A percentile compares a stretch with the other conserved stretches of the same genome.
Evolutionary conservation across 257 asterid species (phyloP).

Genomic region (Leptodermis oblonga): DNA sequence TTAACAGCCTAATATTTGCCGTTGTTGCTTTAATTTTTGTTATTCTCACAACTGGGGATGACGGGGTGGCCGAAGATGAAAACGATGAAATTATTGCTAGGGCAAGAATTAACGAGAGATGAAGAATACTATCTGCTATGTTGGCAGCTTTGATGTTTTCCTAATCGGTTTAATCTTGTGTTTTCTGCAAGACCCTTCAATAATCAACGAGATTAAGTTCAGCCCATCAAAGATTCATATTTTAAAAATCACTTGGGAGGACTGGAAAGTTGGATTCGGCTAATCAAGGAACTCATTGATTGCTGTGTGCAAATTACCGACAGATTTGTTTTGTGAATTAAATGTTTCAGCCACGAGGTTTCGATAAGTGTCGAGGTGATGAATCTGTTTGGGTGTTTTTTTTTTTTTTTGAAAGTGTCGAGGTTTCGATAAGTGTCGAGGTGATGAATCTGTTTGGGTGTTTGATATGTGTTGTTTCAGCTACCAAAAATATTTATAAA

Average conservation of each 20-base stretch:
- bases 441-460: too few species aligned
- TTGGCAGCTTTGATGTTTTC: slow-evolving; percentile 77
- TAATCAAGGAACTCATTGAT: slow-evolving; percentile 77
- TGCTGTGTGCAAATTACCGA: slow-evolving; percentile 87
- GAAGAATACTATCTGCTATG: slow-evolving; percentile 46
- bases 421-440: too few species aligned
- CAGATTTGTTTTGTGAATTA: slow-evolving; percentile 70
- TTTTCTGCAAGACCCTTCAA: slow-evolving; percentile 74
- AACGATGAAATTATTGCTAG: not conserved
- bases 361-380: slow-evolving; percentile 83
- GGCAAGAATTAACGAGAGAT: slow-evolving; percentile 33
- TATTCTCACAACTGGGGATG: slow-evolving; percentile 64
- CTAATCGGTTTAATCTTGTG: slow-evolving; percentile 61
- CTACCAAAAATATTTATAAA: too few species aligned
- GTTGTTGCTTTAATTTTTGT: slow-evolving; percentile 51
- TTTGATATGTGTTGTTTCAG: too few species aligned
- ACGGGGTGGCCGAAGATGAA: slow-evolving; percentile 24
- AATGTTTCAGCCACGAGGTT: slow-evolving; percentile 73
- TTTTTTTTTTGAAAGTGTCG: too few species aligned
- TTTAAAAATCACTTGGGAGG: slow-evolving; percentile 71
- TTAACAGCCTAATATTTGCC: slow-evolving; percentile 75
- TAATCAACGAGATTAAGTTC: slow-evolving; percentile 48
- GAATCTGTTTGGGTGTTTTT: slow-evolving; percentile 87
- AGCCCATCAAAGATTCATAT: slow-evolving; percentile 78
- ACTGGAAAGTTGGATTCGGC: slow-evolving; percentile 76